A percentile compares a stretch with the other conserved stretches of the same genome.
Conservation (phyloP, 208 protist genomes). For the Trichomonas vaginalis region DNA sequence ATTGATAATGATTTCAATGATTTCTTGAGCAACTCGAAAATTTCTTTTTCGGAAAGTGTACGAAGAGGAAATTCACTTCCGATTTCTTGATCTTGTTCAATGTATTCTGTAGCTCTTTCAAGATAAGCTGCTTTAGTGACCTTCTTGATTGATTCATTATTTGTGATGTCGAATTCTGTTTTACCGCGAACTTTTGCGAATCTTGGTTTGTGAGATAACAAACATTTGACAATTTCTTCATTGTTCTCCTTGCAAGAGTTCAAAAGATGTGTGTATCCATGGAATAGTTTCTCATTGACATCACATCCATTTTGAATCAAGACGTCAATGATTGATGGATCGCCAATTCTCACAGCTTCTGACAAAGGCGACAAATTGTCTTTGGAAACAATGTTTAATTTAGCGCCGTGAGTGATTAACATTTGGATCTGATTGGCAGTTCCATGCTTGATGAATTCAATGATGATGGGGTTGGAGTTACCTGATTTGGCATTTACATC, state of each 20-base stretch:
- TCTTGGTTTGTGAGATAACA: background rate
- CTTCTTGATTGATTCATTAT: background rate
- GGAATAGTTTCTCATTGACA: background rate
- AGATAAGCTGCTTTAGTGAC: background rate
- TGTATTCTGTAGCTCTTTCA: background rate
- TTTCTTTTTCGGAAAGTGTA: background rate
- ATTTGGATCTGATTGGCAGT: background rate
- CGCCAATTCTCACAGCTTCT: background rate
- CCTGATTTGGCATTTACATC: background rate
- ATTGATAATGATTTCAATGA: background rate
- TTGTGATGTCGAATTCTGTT: background rate
- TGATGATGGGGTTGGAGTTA: background rate
- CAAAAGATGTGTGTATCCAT: background rate
- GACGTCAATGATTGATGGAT: background rate
- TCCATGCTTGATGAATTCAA: background rate
- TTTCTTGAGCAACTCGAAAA: background rate
- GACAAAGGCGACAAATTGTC: background rate
- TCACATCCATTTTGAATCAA: background rate
- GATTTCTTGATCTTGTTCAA: background rate
- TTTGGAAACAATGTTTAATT: background rate
- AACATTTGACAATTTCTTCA: background rate
- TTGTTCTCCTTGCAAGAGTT: background rate
- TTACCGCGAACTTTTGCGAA: background rate
- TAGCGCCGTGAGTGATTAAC: background rate
- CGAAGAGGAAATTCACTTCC: background rate